phyloP scores from a whole-genome alignment of 169 alveolate genomes.

The Plasmodium knowlesi region DNA sequence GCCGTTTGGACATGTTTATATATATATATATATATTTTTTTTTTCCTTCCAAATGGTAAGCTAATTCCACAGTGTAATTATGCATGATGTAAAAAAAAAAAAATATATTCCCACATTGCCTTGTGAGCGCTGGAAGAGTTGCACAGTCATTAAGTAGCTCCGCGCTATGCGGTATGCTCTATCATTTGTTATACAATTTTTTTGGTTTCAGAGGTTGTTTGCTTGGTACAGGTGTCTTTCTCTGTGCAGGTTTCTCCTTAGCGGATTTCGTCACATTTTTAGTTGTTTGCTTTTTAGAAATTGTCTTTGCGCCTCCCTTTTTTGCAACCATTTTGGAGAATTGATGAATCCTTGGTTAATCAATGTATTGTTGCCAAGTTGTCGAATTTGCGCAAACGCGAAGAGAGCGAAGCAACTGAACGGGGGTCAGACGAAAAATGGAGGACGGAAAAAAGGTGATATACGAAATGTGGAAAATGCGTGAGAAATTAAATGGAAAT shows the following conservation, averaged over 20 bases:
- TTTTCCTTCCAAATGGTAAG: too few species aligned
- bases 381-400: not conserved
- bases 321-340: conserved; percentile 59
- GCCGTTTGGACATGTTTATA: too few species aligned
- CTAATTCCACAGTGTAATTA: too few species aligned
- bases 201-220: conserved; percentile 21
- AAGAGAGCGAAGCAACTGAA: not conserved
- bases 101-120: not conserved
- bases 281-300: conserved; percentile 10
- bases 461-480: not conserved
- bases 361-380: not conserved
- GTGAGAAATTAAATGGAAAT: not conserved
- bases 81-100: not conserved
- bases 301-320: conserved; percentile 8
- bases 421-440: not conserved
- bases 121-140: not conserved
- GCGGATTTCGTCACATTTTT: conserved; percentile 29
- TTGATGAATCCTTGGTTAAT: conserved; percentile 4
- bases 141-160: not conserved
- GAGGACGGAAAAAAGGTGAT: not conserved
- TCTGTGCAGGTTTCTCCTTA: not conserved
- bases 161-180: not conserved
- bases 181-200: conserved; percentile 18
- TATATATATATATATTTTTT: too few species aligned
- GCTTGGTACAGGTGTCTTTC: not conserved